phyloP scores from a whole-genome alignment of 78 protist species.

The Cavenderia fasciculata region DNA sequence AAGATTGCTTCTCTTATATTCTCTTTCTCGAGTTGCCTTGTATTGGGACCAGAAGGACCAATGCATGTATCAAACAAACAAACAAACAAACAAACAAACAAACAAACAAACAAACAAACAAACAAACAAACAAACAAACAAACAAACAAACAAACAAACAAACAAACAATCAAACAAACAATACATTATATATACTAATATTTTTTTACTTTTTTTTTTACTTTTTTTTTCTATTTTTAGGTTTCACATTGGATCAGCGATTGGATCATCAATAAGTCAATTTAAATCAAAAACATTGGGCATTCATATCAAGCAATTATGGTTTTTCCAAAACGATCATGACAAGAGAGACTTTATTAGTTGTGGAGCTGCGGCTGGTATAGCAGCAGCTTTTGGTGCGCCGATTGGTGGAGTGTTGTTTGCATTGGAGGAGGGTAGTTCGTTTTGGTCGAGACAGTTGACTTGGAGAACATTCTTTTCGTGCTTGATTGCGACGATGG shows the following conservation, averaged over 20 bases:
- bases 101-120: no score
- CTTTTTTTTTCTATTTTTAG: no score
- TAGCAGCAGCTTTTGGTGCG: slow-evolving; percentile 95
- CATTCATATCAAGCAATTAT: slow-evolving; percentile 32
- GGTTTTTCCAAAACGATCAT: slow-evolving; percentile 72
- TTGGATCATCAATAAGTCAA: slow-evolving; percentile 39
- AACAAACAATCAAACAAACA: no score
- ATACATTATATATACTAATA: no score
- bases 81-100: no score
- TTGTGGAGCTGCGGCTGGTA: slow-evolving; percentile 96
- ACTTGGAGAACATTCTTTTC: slow-evolving; percentile 91
- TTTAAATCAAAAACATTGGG: slow-evolving; percentile 50
- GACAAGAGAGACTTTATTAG: slow-evolving; percentile 90
- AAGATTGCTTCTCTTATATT: slow-evolving; percentile 79
- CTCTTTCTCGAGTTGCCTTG: slow-evolving; percentile 76
- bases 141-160: no score
- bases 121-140: no score
- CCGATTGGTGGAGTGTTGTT: slow-evolving; percentile 94
- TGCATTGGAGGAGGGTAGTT: slow-evolving; percentile 90
- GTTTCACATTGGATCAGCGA: slow-evolving; percentile 86
- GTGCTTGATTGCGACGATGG: slow-evolving; percentile 50
- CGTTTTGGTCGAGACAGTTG: slow-evolving; percentile 85
- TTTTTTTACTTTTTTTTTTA: no score
- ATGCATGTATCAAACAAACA: no score
- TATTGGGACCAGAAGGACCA: slow-evolving; percentile 91